phyloP scores from a whole-genome alignment of 805 yeast species.

The Debaryomyces hansenii region DNA sequence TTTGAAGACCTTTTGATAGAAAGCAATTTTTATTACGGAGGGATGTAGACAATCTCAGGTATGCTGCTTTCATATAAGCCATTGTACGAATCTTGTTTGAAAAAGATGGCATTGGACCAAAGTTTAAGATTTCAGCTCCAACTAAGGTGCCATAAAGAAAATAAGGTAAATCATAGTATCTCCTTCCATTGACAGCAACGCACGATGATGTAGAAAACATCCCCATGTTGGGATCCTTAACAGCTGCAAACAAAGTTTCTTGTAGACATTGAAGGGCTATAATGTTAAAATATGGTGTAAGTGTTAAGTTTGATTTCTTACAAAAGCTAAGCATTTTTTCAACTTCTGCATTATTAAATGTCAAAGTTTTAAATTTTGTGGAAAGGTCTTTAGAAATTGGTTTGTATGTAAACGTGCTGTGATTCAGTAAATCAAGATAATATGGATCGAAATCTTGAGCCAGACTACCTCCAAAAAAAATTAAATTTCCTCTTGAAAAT shows the following conservation, averaged over 20 bases:
- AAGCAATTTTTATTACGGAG: constrained; percentile 10
- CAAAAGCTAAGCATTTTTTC: constrained; percentile 11
- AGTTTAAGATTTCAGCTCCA: not conserved
- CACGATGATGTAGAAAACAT: constrained; percentile 3
- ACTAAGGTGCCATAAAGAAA: constrained; percentile 1
- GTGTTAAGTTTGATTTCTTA: constrained; percentile 13
- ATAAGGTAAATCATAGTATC: constrained; percentile 9
- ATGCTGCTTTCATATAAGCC: not conserved
- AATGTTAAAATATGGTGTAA: constrained; percentile 19
- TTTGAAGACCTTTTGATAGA: constrained; percentile 12
- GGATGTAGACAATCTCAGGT: not conserved
- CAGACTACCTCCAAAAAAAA: not conserved
- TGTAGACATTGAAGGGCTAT: constrained; percentile 15
- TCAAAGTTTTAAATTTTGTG: constrained; percentile 10
- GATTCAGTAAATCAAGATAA: constrained; percentile 7
- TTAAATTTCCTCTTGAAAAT: too few relatives aligned
- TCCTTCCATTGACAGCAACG: constrained; percentile 13
- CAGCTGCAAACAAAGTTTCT: constrained; percentile 12
- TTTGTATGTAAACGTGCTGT: constrained; percentile 11
- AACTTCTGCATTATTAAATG: constrained; percentile 12
- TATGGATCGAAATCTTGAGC: not conserved
- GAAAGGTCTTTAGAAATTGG: not conserved
- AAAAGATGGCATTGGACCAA: not conserved
- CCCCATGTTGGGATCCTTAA: not conserved
- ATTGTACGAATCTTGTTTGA: not conserved